phyloP scores from a whole-genome alignment of 2,329 filamentous ascomycete species.

The Neofusicoccum umdonicola region DNA sequence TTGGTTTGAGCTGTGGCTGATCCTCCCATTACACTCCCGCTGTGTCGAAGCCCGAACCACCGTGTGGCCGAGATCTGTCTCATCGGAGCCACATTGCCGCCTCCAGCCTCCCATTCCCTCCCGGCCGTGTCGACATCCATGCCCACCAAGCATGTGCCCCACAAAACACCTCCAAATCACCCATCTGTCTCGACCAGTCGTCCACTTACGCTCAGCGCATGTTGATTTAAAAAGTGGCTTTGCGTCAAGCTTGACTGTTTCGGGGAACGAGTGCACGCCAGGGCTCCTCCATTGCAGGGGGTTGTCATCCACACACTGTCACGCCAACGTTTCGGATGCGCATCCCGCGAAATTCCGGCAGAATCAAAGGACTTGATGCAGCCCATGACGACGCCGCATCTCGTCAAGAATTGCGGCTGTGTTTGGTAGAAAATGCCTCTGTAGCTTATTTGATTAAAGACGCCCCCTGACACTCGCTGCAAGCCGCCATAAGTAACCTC shows the following conservation, averaged over 20 bases:
- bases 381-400: not conserved
- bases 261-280: not conserved
- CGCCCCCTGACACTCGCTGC: too few relatives aligned
- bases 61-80: too few relatives aligned
- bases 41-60: too few relatives aligned
- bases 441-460: too few relatives aligned
- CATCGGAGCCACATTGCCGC: too few relatives aligned
- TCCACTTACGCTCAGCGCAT: not conserved
- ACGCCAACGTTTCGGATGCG: not conserved
- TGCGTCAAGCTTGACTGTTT: not conserved
- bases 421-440: too few relatives aligned
- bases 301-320: not conserved
- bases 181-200: not conserved
- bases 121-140: too few relatives aligned
- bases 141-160: not conserved
- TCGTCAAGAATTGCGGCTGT: not conserved
- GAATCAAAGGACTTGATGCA: not conserved
- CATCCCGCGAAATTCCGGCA: not conserved
- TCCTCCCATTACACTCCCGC: too few relatives aligned
- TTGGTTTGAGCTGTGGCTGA: too few relatives aligned
- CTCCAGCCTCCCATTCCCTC: too few relatives aligned
- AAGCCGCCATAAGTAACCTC: too few relatives aligned
- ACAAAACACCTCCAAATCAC: not conserved
- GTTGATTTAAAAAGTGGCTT: not conserved
- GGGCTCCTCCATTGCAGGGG: not conserved